phyloP scores from a whole-genome alignment of 345 rosid species.

The Eucalyptus caleyi region DNA sequence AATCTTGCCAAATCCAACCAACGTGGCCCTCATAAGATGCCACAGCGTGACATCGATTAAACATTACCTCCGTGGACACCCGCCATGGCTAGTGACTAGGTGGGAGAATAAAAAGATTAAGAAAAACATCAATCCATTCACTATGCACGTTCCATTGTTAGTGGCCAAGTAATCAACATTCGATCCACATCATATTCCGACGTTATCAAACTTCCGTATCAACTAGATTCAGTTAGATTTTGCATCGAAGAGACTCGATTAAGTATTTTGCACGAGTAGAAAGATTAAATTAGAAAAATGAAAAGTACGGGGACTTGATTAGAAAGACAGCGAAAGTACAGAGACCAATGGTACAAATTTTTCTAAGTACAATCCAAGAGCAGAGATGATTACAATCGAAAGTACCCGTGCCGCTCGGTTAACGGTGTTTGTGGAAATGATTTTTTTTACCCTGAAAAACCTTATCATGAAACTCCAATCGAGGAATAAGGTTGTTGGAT shows the following conservation, averaged over 20 bases:
- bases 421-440: background rate
- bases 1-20: background rate
- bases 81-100: background rate
- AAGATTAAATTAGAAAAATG: background rate
- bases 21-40: background rate
- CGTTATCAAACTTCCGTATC: background rate
- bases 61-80: background rate
- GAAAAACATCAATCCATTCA: background rate
- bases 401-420: background rate
- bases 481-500: background rate
- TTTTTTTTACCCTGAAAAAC: background rate
- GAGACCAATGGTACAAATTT: background rate
- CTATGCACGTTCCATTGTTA: background rate
- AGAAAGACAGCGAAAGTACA: background rate
- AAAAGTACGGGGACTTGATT: background rate
- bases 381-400: background rate
- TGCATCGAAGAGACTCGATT: background rate
- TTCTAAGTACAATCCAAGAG: background rate
- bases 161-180: background rate
- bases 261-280: background rate
- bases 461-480: background rate
- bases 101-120: background rate
- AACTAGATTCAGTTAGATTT: fast-evolving
- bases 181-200: background rate
- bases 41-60: background rate